Evolutionary conservation across 1,284 basidiomycete genomes (phyloP), one percentile per base, ranked within the genome.

Genomic region (Sporisorium exsertum): DNA sequence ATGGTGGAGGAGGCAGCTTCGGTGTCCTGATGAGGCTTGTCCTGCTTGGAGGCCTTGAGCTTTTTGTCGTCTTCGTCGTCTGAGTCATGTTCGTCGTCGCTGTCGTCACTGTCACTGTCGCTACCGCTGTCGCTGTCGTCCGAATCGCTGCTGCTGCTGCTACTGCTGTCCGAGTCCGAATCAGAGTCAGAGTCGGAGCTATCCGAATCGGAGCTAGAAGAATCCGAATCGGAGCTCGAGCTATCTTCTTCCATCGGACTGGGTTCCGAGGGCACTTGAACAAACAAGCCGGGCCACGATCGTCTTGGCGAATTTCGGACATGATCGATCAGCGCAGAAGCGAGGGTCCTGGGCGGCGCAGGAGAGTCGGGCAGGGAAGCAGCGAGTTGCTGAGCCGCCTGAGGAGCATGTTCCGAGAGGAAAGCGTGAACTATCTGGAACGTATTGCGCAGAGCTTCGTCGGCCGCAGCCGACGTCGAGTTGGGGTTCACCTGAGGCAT

Each of bases 361-460:
- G 71, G 64, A 1, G 66, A 64, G 26, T 57, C 51, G n/a, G 67
- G 72, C 52, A 75, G 37, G 5, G 63, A 50, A 5, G 52, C 20
- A n/a, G 72, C 72, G 5, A 75, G 51, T 37, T 61, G 53, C 42
- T 64, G 58, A 15, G 69, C 74, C 18, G 65, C 69, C 6, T 49
- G 40, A 24, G 74, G 74, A 20, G 74, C 74, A 43, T 77, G 69
- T 45, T 77, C 62, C 15, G 65, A 40, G 5, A 77, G 22, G 55
- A 77, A 77, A n/a, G 74, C 69, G 35, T 77, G 66, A 2, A 77
- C 74, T 47, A 77, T 72, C 54, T 64, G 64, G 46, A 77, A 77
- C 3, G 74, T 77, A 55, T 72, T 56, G 24, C 52, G 54, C 9
- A 77, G 65, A 5, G 69, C 74, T 15, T 60, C 61, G 51, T 77